Conservation (phyloP, 2,329 filamentous ascomycete species). For the Ilyonectria mors-panacis region DNA sequence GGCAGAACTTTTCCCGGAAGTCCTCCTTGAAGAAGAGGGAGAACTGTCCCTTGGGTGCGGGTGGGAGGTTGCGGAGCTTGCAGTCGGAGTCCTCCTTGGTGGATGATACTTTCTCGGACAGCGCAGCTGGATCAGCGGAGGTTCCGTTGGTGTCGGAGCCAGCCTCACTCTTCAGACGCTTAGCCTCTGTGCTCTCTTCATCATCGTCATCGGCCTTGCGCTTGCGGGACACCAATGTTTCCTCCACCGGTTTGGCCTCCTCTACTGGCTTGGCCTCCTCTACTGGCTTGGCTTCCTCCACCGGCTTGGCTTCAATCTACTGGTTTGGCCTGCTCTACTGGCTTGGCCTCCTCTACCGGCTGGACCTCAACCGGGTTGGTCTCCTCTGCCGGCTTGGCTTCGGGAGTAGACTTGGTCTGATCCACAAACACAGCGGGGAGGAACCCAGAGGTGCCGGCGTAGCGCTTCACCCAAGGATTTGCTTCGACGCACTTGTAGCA, state of each 20-base stretch:
- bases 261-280: slow-evolving; percentile 16
- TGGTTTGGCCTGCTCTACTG: slow-evolving; percentile 22
- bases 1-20: slow-evolving; percentile 89
- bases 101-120: slow-evolving; percentile 37
- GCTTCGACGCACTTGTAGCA: slow-evolving; percentile 95
- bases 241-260: slow-evolving; percentile 21
- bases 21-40: slow-evolving; percentile 86
- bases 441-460: slow-evolving; percentile 86
- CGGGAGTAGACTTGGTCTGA: slow-evolving; percentile 25
- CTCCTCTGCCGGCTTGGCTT: slow-evolving; percentile 20
- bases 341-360: slow-evolving; percentile 8
- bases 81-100: slow-evolving; percentile 57
- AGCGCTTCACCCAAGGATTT: slow-evolving; percentile 92
- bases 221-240: slow-evolving; percentile 66
- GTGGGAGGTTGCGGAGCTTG: slow-evolving; percentile 74
- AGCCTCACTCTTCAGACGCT: slow-evolving; percentile 67
- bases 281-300: slow-evolving; percentile 21
- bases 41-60: slow-evolving; percentile 71
- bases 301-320: slow-evolving; percentile 14
- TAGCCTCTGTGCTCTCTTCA: slow-evolving; percentile 56
- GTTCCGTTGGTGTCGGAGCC: slow-evolving; percentile 24
- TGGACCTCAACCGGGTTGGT: slow-evolving; percentile 9
- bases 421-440: slow-evolving; percentile 76
- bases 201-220: slow-evolving; percentile 74
- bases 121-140: not conserved